A percentile compares a stretch with the other conserved stretches of the same genome.
phyloP scores from a whole-genome alignment of 2,329 filamentous ascomycete species.

The Colletotrichum truncatum region DNA sequence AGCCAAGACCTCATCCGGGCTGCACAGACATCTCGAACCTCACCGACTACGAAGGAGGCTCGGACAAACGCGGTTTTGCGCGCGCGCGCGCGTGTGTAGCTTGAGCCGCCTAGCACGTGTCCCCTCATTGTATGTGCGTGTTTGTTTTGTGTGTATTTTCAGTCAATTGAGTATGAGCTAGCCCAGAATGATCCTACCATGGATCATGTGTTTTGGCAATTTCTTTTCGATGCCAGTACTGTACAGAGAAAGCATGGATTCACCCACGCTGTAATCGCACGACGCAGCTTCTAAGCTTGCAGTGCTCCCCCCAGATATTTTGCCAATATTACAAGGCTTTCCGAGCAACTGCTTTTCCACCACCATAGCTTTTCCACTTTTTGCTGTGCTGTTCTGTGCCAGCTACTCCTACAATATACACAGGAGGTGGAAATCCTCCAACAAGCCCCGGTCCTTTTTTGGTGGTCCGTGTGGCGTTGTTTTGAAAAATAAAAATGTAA shows the following conservation, averaged over 20 bases:
- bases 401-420: conserved; percentile 30
- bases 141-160: conserved; percentile 28
- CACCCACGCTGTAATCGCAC: conserved; percentile 22
- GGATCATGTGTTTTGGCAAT: conserved; percentile 23
- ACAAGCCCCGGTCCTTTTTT: conserved; percentile 13
- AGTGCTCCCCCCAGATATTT: conserved; percentile 15
- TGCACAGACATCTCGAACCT: conserved; percentile 18
- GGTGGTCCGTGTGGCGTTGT: conserved; percentile 23
- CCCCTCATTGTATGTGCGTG: not conserved
- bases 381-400: conserved; percentile 5
- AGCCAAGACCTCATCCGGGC: conserved; percentile 5
- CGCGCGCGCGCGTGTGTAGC: not conserved
- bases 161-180: conserved; percentile 29
- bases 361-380: conserved; percentile 23
- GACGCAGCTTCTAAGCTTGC: conserved; percentile 30
- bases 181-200: conserved; percentile 22
- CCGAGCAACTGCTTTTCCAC: conserved; percentile 30
- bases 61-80: conserved; percentile 1
- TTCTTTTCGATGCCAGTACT: conserved; percentile 26
- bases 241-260: conserved; percentile 29
- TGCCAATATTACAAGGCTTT: conserved; percentile 29
- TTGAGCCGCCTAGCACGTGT: conserved; percentile 13
- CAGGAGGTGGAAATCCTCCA: conserved; percentile 24
- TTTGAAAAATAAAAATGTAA: conserved; percentile 28
- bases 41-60: no score